phyloP scores from a whole-genome alignment of 2,329 filamentous ascomycete genomes.

The Fusarium metavorans region DNA sequence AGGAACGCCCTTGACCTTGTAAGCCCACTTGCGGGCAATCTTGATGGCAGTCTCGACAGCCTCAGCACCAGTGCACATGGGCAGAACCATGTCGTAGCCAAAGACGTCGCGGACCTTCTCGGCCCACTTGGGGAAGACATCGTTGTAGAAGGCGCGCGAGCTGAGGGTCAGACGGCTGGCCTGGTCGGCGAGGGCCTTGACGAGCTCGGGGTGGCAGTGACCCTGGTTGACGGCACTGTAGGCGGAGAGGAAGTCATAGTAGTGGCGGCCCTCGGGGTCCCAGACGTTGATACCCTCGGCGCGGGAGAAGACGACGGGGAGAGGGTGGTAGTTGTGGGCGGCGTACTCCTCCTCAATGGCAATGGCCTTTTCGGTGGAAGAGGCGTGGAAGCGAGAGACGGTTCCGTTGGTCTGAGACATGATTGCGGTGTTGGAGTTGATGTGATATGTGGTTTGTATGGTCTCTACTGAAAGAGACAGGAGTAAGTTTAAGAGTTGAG shows the following conservation, averaged over 20 bases:
- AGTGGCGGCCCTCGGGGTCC: conserved; percentile 96
- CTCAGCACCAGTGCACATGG: conserved; percentile 39
- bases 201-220: conserved; percentile 80
- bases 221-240: conserved; percentile 62
- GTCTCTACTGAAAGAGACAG: neutral
- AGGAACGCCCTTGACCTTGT: conserved; percentile 39
- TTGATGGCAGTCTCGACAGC: conserved; percentile 38
- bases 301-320: conserved; percentile 91
- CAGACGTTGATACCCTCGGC: conserved; percentile 90
- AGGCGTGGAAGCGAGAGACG: conserved; percentile 72
- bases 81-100: conserved; percentile 35
- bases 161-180: conserved; percentile 74
- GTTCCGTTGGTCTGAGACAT: conserved; percentile 68
- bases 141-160: conserved; percentile 38
- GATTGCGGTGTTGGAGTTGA: conserved; percentile 32
- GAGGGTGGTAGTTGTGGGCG: conserved; percentile 98
- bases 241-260: conserved; percentile 97
- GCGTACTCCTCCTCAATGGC: conserved; percentile 84
- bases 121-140: conserved; percentile 38
- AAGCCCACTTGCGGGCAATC: conserved; percentile 38
- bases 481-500: conserved; percentile 7
- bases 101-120: conserved; percentile 38
- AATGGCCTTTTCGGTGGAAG: conserved; percentile 85
- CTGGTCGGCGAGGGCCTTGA: conserved; percentile 91
- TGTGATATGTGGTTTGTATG: neutral